Evolutionary conservation across 2,329 filamentous ascomycete species (phyloP).

Genomic region (Curvularia hawaiiensis): DNA sequence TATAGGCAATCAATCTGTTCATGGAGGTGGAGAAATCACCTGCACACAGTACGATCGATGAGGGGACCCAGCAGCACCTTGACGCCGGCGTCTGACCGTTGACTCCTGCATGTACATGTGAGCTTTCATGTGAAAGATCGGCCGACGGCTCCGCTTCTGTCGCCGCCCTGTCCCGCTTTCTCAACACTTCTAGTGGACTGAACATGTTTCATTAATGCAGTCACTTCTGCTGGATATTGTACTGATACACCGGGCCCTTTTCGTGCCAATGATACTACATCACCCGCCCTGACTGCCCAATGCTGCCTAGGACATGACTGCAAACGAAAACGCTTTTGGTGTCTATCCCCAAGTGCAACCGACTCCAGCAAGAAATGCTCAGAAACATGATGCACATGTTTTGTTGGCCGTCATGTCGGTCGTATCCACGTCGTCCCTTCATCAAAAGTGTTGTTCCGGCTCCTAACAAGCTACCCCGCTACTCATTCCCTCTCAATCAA

Average conservation of each 20-base stretch:
- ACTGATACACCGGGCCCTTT: constrained; percentile 22
- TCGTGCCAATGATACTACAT: constrained; percentile 21
- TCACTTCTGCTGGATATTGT: constrained; percentile 25
- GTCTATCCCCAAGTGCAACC: constrained; percentile 35
- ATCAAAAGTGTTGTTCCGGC: constrained; percentile 19
- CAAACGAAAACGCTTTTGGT: constrained; percentile 25
- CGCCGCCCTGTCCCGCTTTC: constrained; percentile 20
- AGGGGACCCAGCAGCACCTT: constrained; percentile 13
- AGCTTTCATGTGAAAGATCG: constrained; percentile 40
- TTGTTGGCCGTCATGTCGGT: constrained; percentile 20
- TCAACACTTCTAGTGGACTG: constrained; percentile 21
- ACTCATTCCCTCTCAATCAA: constrained; percentile 26
- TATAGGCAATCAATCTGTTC: constrained; percentile 25
- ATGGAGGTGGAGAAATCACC: constrained; percentile 12
- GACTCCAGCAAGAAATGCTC: constrained; percentile 42
- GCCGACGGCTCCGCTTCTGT: constrained; percentile 21
- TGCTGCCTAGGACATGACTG: constrained; percentile 24
- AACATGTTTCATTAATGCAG: constrained; percentile 32
- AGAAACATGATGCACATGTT: constrained; percentile 35
- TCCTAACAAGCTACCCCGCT: constrained; percentile 10
- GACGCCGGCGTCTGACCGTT: constrained; percentile 17
- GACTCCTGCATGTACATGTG: constrained; percentile 13
- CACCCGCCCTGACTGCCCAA: constrained; percentile 19
- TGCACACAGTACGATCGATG: constrained; percentile 4
- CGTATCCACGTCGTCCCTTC: constrained; percentile 22